These are phyloP conservation scores for Hebeloma cylindrosporum DNA, from an alignment of 768 basidiomycete genomes.

Conservation along the genomic window DNA sequence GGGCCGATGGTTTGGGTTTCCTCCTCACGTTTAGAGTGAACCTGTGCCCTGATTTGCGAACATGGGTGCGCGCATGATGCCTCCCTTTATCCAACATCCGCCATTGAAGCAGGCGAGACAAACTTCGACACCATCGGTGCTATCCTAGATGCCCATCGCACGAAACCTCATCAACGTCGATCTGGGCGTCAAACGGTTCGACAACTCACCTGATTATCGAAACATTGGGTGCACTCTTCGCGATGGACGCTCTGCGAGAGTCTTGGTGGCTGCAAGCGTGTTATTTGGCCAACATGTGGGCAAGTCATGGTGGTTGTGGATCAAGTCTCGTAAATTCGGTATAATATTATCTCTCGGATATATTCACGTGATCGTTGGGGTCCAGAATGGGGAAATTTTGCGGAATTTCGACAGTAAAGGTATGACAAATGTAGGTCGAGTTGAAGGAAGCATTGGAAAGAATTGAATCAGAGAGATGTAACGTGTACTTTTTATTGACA, in stretches of 20 bases:
- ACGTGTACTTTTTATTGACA: no score
- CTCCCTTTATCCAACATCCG: conserved; percentile 65
- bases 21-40: conserved; percentile 84
- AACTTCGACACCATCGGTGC: conserved; percentile 76
- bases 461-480: no score
- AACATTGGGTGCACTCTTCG: conserved; percentile 97
- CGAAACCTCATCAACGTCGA: not conserved
- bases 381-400: no score
- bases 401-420: no score
- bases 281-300: conserved; percentile 51
- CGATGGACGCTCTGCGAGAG: conserved; percentile 76
- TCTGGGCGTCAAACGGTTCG: no score
- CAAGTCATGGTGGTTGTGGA: conserved; percentile 40
- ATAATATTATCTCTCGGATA: no score
- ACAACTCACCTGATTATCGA: conserved; percentile 78
- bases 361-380: no score
- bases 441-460: no score
- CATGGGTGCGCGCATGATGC: conserved; percentile 76
- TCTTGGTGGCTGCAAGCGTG: conserved; percentile 52
- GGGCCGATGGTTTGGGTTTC: conserved; percentile 65
- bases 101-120: conserved; percentile 96
- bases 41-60: conserved; percentile 66
- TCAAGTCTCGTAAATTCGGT: not conserved
- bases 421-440: no score
- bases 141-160: conserved; percentile 51